Base-by-base conservation (phyloP, 1,139 yeast species). In the Taphrina betulina region DNA sequence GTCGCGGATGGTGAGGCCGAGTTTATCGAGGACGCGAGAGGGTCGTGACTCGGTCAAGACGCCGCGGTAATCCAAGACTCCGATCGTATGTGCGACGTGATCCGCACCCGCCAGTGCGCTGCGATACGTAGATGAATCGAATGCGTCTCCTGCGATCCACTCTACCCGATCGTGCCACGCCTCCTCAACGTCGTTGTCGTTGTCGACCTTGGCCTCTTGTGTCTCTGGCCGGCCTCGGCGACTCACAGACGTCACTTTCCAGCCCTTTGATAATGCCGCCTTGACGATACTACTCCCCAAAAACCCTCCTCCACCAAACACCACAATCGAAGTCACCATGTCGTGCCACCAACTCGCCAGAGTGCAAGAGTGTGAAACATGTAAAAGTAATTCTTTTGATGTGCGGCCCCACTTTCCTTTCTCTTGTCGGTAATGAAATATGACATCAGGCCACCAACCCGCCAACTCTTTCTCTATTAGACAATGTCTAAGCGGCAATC, bases 31-130 rank as follows among this genome's bases (percentile, higher is more conserved):
- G 8, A 24, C 33, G 12, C 26, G 20, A 4, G 53, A 22, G 8
- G 29, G 17, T 12, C 36, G 12, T 24, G 38, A 33, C 19, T 53
- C 44, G 29, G 26, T 37, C 24, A 44, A 23, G 22, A 43, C 19
- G 12, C 54, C 34, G 33, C 58, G 60, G 23, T 59, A 59, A 36
- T 58, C 56, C 23, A 59, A 41, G 7, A 53, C 52, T n/a, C 61
- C 61, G 19, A 58, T 59, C 8, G 59, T 48, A 20, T 50, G 35
- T 3, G 58, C 41, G 12, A 59, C 46, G 14, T 59, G 54, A 23
- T 46, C 31, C 17, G 48, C 43, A 2, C 16, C 34, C 3, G 20
- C 44, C 17, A 58, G 35, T 23, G 43, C 29, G 1, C 41, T 31
- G 14, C 28, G 20, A 29, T 45, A 44, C 10, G 58, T 26, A n/a